Evolutionary conservation across 139 green algal species (phyloP), one percentile per base, ranked within the genome.

Genomic region (Auxenochlorella pyrenoidosa): DNA sequence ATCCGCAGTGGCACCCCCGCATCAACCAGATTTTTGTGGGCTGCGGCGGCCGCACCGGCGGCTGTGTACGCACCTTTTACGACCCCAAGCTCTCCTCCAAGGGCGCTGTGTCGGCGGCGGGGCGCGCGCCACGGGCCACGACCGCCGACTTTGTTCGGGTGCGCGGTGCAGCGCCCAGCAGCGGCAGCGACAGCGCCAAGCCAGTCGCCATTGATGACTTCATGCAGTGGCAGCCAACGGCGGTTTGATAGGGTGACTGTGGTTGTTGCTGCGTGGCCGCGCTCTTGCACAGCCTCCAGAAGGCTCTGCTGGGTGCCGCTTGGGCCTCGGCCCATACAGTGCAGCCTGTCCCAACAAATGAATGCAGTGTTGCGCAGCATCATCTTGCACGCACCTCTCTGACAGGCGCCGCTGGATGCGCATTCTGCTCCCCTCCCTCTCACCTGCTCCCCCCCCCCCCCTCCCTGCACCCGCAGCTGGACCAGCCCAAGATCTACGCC

Each of bases 21-120:
- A 91, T 99, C 40, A 99, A 99, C 91, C 97, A 99, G 89, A 95
- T 99, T 47, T 94, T 98, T 73, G 91, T 96, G n/a, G 96, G 96
- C 41, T 88, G 81, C 83, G 94, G 94, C 21, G 91, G 93, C 82
- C 91, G 94, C 47, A 92, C 90, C 58, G 38, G 43, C 12, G 96
- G 96, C 38, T 66, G 78, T 54, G 92, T 91, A 30, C 92, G 91
- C 38, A 90, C 96, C 32, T 90, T 99, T 81, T 99, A 99, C 87
- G 92, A 98, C 88, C 89, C 96, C 3, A 85, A 88, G 13, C 84
- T 93, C 34, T 97, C 92, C 68, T 87, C 94, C 87, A 88, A 91
- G 0, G 97, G 97, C 12, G 97, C 94, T 21, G 65, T 99, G 86
- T n/a, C 93, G 77, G 93, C 92, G 28, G 94, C 92, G 1, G 87